A percentile compares a stretch with the other conserved stretches of the same genome.
These are phyloP conservation scores for Ceratobasidium sp. DNA, from an alignment of 1,284 basidiomycete species.

Conservation along the genomic window DNA sequence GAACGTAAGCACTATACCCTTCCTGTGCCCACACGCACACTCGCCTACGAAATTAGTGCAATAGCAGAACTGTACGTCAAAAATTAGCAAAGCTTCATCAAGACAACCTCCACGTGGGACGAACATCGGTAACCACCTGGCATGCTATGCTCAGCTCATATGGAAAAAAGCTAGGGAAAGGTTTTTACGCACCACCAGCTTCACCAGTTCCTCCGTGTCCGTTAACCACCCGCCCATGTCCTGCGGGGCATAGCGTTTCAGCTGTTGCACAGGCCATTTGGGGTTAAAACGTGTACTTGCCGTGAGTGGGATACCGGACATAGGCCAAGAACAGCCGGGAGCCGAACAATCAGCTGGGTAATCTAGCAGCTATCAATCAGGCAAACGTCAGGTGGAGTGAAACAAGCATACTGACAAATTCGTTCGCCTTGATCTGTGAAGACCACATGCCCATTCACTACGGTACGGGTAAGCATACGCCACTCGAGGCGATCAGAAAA, in stretches of 20 bases:
- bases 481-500: background rate
- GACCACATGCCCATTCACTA: background rate
- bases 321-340: background rate
- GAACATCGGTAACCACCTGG: conserved; percentile 1
- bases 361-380: background rate
- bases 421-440: background rate
- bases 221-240: background rate
- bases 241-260: background rate
- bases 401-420: background rate
- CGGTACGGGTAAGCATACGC: background rate
- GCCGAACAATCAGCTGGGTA: background rate
- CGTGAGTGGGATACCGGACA: background rate
- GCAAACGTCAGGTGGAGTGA: background rate
- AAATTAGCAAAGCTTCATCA: background rate
- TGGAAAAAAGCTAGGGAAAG: background rate
- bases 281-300: background rate
- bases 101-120: background rate
- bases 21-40: background rate
- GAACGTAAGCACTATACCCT: too few relatives aligned
- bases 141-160: background rate
- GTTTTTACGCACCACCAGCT: background rate
- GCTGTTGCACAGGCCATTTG: background rate
- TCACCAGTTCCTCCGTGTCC: background rate
- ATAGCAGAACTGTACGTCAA: background rate
- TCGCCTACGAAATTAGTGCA: background rate